Conservation (phyloP, 108 stramenopile genomes). For the Skeletonema costatum region DNA sequence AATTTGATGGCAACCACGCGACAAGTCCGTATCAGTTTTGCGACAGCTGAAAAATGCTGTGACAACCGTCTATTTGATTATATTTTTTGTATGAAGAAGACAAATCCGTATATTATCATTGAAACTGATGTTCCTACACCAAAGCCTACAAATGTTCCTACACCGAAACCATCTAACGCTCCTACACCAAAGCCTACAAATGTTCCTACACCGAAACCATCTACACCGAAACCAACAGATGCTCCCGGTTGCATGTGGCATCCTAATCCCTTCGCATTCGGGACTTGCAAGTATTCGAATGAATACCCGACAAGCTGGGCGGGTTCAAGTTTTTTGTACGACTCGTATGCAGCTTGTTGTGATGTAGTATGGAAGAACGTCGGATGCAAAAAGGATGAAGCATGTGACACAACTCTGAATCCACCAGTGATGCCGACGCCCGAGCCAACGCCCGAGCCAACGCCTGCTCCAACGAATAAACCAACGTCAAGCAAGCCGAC, state of each 20-base stretch:
- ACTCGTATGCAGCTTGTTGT: background rate
- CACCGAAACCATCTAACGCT: background rate
- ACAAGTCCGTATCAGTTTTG: constrained; percentile 16
- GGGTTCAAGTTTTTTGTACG: background rate
- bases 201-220: background rate
- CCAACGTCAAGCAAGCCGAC: background rate
- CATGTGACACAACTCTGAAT: background rate
- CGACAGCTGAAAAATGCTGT: constrained; percentile 21
- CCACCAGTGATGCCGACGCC: background rate
- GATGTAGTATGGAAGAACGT: background rate
- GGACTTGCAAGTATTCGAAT: background rate
- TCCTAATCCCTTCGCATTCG: background rate
- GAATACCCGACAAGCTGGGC: background rate
- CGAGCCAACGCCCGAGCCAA: background rate
- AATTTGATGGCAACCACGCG: constrained; percentile 28
- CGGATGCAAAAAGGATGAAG: background rate
- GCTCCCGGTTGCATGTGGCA: background rate
- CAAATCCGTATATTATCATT: background rate
- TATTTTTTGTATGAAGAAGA: constrained; percentile 19
- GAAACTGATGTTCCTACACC: background rate
- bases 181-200: background rate
- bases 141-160: background rate
- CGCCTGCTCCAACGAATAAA: background rate
- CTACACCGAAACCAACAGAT: background rate
- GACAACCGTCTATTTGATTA: constrained; percentile 20